These are phyloP conservation scores for Kitagawia praeruptora DNA, from an alignment of 129 eudicot species.

Conservation along the genomic window DNA sequence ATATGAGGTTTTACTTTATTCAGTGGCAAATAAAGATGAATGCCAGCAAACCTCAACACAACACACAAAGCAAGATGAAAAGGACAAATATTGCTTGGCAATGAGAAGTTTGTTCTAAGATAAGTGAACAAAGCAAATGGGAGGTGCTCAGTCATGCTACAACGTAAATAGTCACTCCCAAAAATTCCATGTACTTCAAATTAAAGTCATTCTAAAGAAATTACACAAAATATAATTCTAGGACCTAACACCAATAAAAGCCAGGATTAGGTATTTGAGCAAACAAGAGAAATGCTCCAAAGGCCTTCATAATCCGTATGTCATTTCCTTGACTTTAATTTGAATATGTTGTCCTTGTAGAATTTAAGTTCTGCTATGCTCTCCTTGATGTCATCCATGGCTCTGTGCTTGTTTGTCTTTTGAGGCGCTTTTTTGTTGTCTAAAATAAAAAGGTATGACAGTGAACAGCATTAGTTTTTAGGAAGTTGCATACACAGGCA, in stretches of 20 bases:
- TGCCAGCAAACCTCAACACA: not conserved
- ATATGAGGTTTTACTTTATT: too few relatives aligned
- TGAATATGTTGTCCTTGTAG: slow-evolving; percentile 81
- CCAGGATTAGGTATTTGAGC: not conserved
- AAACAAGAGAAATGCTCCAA: not conserved
- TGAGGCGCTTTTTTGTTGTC: slow-evolving; percentile 71
- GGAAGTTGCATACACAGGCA: not conserved
- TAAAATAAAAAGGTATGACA: slow-evolving; percentile 2
- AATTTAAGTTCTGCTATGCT: slow-evolving; percentile 80
- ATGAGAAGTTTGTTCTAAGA: not conserved
- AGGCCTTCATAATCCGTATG: not conserved
- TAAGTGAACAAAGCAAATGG: not conserved
- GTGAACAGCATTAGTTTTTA: not conserved
- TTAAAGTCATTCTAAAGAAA: not conserved
- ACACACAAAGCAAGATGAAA: not conserved
- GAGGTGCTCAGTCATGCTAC: not conserved
- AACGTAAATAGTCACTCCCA: not conserved
- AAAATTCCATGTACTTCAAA: not conserved
- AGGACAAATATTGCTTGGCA: not conserved
- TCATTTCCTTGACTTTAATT: slow-evolving; percentile 46
- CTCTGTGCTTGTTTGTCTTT: slow-evolving; percentile 77
- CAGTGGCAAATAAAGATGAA: not conserved
- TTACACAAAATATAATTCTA: not conserved
- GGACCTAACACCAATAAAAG: not conserved
- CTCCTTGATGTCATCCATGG: slow-evolving; percentile 93